Base-by-base conservation (phyloP, 345 rosid species). In the Moricandia moricandioides region DNA sequence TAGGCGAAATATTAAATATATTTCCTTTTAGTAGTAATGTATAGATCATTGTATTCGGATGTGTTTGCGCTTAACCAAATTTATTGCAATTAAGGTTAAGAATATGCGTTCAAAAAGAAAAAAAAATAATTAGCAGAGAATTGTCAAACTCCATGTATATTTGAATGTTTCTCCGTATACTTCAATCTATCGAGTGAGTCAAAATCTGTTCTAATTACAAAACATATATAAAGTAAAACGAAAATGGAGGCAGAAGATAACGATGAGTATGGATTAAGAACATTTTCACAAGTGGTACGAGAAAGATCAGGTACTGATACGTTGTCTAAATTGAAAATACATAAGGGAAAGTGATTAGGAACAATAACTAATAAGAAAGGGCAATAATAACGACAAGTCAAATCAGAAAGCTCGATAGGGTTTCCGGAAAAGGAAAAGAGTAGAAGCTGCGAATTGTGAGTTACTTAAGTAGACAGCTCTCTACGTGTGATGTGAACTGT, bases 341-440 rank as follows among this genome's bases (percentile, higher is more conserved):
- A 56, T 0, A 65, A 65, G 52, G 67, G 39, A 65, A 74, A 74
- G 78, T 67, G 61, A 67, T 59, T 67, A 74, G 35, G 67, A 74
- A 74, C 61, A 49, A 12, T 17, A 59, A 47, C 29, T 43, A 33
- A 30, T 34, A 52, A 30, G 33, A 49, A 9, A 9, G 30, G 30
- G 9, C 8, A 31, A 31, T 7, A 52, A 31, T 59, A 75, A 55
- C 4, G 60, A 56, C 65, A 77, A 70, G 80, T 77, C 75, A 70
- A 70, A 77, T 77, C 71, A 70, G 70, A 70, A 70, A 77, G 65
- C 11, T 30, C 8, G 61, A 64, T 63, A 77, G 73, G 68, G 43
- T 75, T 68, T 67, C 74, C 70, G 17, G 6, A 76, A 69, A 69
- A 69, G 74, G 74, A 69, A 21, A 21, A 62, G 79, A 76, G 74